phyloP scores from a whole-genome alignment of 495 filamentous ascomycete species.

The Pseudotulostoma volvatum region DNA sequence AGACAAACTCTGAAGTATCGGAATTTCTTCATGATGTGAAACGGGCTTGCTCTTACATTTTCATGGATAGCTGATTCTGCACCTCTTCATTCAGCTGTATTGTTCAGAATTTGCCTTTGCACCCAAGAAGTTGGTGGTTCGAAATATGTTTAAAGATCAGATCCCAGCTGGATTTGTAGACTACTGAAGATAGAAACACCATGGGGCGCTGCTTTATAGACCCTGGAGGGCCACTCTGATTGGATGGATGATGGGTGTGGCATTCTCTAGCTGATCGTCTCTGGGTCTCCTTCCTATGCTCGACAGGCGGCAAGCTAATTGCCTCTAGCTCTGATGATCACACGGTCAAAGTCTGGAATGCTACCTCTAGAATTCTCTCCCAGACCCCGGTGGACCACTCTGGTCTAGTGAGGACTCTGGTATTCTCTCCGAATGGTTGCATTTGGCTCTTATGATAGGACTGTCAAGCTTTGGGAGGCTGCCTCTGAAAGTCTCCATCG shows the following conservation, averaged over 20 bases:
- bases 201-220: slow-evolving; percentile 1
- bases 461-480: no score
- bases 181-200: slow-evolving; percentile 5
- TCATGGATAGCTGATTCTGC: slow-evolving; percentile 16
- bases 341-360: no score
- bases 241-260: background rate
- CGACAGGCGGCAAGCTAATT: no score
- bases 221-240: slow-evolving; percentile 12
- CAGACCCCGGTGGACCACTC: no score
- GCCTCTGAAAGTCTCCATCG: no score
- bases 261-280: slow-evolving; percentile 3
- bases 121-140: slow-evolving; percentile 14
- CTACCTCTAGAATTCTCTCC: no score
- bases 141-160: slow-evolving; percentile 3
- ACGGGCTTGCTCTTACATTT: slow-evolving; percentile 14
- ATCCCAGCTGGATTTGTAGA: background rate
- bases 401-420: slow-evolving; percentile 4
- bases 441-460: no score
- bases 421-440: slow-evolving; percentile 13
- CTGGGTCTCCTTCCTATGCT: slow-evolving; percentile 8
- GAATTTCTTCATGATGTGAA: no score
- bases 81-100: slow-evolving; percentile 5
- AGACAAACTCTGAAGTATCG: slow-evolving; percentile 9
- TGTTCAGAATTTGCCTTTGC: slow-evolving; percentile 16
- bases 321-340: no score